A percentile compares a stretch with the other conserved stretches of the same genome.
phyloP scores from a whole-genome alignment of 1,284 basidiomycete species.

The Ustilago tritici region DNA sequence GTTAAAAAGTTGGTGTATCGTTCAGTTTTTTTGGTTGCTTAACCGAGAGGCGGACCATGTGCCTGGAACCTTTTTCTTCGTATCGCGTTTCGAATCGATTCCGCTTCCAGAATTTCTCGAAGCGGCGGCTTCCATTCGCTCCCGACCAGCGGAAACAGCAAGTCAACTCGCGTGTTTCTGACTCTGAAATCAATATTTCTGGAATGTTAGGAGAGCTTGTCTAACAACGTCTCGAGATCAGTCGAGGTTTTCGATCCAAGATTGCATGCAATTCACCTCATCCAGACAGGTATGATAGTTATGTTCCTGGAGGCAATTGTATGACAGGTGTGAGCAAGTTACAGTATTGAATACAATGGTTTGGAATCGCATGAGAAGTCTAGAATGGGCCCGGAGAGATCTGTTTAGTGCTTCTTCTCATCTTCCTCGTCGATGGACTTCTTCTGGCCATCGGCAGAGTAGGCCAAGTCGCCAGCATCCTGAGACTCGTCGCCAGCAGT shows the following conservation, averaged over 20 bases:
- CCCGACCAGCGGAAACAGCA: not conserved
- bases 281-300: too few species aligned
- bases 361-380: too few species aligned
- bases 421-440: slow-evolving; percentile 33
- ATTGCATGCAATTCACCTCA: too few species aligned
- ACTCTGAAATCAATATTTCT: not conserved
- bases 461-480: slow-evolving; percentile 21
- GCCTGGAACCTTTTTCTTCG: not conserved
- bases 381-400: too few species aligned
- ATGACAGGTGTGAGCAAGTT: too few species aligned
- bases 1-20: not conserved
- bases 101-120: not conserved
- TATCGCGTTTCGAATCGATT: not conserved
- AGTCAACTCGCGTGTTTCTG: not conserved
- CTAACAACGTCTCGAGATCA: not conserved
- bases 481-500: slow-evolving; percentile 24
- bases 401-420: slow-evolving; percentile 33
- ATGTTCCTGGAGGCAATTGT: too few species aligned
- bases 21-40: not conserved
- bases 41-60: not conserved
- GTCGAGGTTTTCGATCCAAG: too few species aligned
- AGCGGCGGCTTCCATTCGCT: slow-evolving; percentile 1
- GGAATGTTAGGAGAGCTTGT: not conserved
- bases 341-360: too few species aligned
- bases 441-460: slow-evolving; percentile 22